These are phyloP conservation scores for Colletotrichum sp. DNA, from an alignment of 2,329 filamentous ascomycete species.

Conservation along the genomic window DNA sequence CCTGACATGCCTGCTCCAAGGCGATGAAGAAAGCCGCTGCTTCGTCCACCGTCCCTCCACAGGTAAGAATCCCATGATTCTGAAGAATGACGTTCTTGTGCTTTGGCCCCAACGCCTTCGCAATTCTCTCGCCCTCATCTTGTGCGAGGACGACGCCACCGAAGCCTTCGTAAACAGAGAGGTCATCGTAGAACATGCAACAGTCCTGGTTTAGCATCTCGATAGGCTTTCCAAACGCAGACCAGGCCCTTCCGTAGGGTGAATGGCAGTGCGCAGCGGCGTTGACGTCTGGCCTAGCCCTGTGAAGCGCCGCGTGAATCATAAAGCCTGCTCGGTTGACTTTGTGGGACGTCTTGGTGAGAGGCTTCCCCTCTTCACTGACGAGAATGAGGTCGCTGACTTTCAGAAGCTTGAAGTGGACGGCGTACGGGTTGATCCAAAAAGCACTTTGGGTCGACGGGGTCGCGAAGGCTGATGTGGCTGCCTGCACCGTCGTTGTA, in stretches of 20 bases:
- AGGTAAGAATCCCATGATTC: neutral
- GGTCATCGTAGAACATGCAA: neutral
- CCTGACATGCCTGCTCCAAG: neutral
- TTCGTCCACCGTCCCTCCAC: neutral
- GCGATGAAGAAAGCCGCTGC: neutral
- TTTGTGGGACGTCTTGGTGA: neutral
- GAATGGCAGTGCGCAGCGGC: neutral
- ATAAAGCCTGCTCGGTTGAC: neutral
- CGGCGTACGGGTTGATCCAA: neutral
- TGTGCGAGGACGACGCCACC: neutral
- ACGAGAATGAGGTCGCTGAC: neutral
- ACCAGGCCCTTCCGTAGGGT: neutral
- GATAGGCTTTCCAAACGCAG: rapidly evolving
- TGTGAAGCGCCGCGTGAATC: neutral
- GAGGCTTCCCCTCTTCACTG: neutral
- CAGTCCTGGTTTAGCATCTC: neutral
- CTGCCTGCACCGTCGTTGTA: neutral
- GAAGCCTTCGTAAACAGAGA: neutral
- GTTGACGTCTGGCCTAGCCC: neutral
- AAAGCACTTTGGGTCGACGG: neutral
- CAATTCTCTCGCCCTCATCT: neutral
- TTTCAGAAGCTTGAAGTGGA: neutral
- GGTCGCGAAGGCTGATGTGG: neutral
- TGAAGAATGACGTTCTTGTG: neutral
- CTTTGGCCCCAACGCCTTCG: neutral